Evolutionary conservation across 768 basidiomycete genomes (phyloP), one percentile per base, ranked within the genome.

Genomic region (Rhizopogon vesiculosus): DNA sequence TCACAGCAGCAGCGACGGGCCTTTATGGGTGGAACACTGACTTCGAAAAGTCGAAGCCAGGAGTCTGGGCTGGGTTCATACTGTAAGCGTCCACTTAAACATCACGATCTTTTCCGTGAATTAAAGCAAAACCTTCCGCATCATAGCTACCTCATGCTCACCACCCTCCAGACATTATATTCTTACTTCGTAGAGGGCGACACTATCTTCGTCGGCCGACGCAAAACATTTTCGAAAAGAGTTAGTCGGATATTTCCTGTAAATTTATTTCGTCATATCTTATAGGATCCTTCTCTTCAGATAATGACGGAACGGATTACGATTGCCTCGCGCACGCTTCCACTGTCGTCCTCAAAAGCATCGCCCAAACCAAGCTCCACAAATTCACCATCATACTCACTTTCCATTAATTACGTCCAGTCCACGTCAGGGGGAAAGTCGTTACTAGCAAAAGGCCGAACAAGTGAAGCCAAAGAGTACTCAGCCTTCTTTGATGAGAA

Each of bases 261-360:
- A 22, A 15, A 56, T 25, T 48, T 28, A 33, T 13, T 39, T 10
- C 50, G 41, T 45, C 53, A 55, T 45, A 33, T 22, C 53, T 56
- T 44, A 33, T 22, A 7, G 7, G 7, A 33, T 2, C 10, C 10
- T 58, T 38, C 44, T 56, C 41, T 25, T 7, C 69, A 95, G 88
- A 96, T 97, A 66, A 86, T 95, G 45, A 93, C 91, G 3, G 94
- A 98, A 67, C 85, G 87, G 60, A 82, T 98, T 72, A 89, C 85
- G 29, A 78, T 95, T 54, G 79, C 83, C 19, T 88, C 93, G 4
- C 77, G 76, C 31, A 89, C 90, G 3, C 62, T 75, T 15, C 86
- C 91, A 33, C 77, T 78, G 25, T 74, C 74, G 18, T 46, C 53
- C 38, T 59, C 62, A 35, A 38, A 59, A 41, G 40, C 59, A 4